Evolutionary conservation across 2,329 filamentous ascomycete species (phyloP).

Genomic region (Cadophora gregata): DNA sequence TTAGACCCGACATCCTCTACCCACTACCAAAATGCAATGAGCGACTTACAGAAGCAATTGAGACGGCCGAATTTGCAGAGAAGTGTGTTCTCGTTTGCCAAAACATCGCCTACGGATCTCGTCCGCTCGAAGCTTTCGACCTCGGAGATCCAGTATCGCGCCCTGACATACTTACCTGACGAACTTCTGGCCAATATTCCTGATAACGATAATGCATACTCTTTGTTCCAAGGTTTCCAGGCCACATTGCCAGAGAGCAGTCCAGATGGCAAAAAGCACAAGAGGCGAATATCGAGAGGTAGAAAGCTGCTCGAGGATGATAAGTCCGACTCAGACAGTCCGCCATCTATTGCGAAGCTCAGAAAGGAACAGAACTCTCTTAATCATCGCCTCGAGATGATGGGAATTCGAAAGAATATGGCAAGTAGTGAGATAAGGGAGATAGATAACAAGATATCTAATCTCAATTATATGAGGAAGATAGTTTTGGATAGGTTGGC

Average conservation of each 20-base stretch:
- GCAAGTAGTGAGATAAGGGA: constrained; percentile 94
- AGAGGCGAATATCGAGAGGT: constrained; percentile 73
- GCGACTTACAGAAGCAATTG: constrained; percentile 87
- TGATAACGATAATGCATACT: constrained; percentile 84
- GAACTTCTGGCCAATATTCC: constrained; percentile 90
- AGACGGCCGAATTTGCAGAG: constrained; percentile 83
- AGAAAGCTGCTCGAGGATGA: constrained; percentile 77
- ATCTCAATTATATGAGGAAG: constrained; percentile 88
- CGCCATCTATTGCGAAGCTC: constrained; percentile 73
- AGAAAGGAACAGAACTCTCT: constrained; percentile 81
- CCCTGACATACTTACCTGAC: constrained; percentile 85
- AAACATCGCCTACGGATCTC: constrained; percentile 90
- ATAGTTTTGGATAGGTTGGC: constrained; percentile 90
- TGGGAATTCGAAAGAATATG: constrained; percentile 95
- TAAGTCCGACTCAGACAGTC: constrained; percentile 58
- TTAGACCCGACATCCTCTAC: constrained; percentile 61
- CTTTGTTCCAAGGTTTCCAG: constrained; percentile 95
- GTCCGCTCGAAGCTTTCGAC: constrained; percentile 91
- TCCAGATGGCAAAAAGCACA: constrained; percentile 73
- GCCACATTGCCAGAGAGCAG: constrained; percentile 78
- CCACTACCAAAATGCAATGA: constrained; percentile 87
- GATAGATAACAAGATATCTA: constrained; percentile 95
- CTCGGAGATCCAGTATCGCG: constrained; percentile 91
- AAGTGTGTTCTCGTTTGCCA: constrained; percentile 88
- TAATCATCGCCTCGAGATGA: constrained; percentile 87